Evolutionary conservation across 768 basidiomycete genomes (phyloP), one percentile per base, ranked within the genome.

Genomic region (Pleurotus djamor): DNA sequence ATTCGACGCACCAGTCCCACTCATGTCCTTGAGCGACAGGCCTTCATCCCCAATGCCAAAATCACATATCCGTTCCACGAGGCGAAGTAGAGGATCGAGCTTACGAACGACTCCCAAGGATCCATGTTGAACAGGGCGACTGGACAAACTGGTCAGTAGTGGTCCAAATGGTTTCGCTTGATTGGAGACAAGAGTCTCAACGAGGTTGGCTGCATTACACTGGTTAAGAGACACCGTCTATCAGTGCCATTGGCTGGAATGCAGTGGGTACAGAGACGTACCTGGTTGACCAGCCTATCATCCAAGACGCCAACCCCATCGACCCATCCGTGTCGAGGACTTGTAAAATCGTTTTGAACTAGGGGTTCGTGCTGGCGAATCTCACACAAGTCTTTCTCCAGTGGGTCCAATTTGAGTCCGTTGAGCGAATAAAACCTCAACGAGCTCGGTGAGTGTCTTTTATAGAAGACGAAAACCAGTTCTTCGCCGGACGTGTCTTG

Each of bases 381-480:
- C 49, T 13, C 34, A 7, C 16, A 8, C 10, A 47, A 55, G 38
- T 36, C 21, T 48, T 51, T 60, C 61, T 33, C 32, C 47, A 4
- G 64, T 57, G 57, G 37, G 47, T 71, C 62, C 41, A 72, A 68
- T 10, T 66, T 60, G 8, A 76, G 66, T 4, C 72, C 68, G 51
- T 79, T 74, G 17, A 89, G 68, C 0, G 83, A 71, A 64, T 92
- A 87, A 62, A 88, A 91, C n/a, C 88, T 81, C 60, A 91, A 72
- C 4, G 84, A 82, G 5, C 72, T 69, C 14, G 75, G 70, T n/a
- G 76, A 67, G 41, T 88, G 87, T 10, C 83, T 80, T 48, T 71
- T 68, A 66, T 88, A 91, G 52, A 78, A 74, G 41, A 87, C 74
- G 38, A 83, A 35, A 59, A 59, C 68, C 61, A 64, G 69, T 5